These are phyloP conservation scores for Cryptococcus jaspeensis DNA, from an alignment of 1,284 basidiomycete genomes.

Conservation along the genomic window DNA sequence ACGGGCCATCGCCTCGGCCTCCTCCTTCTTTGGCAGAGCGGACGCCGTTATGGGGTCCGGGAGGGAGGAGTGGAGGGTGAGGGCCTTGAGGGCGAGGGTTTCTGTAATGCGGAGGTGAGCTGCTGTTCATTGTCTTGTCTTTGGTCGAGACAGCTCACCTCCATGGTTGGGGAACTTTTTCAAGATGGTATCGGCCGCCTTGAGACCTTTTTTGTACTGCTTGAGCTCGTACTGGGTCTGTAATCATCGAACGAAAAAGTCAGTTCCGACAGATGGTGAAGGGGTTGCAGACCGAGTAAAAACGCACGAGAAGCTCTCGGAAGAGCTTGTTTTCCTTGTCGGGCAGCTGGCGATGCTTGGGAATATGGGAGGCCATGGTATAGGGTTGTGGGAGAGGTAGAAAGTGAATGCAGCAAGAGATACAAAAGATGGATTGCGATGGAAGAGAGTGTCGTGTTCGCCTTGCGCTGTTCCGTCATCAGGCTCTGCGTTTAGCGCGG, in stretches of 20 bases:
- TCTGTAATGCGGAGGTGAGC: slow-evolving; percentile 56
- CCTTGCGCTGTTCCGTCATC: background rate
- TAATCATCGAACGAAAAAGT: background rate
- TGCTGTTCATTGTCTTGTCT: slow-evolving; percentile 7
- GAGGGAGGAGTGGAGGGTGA: slow-evolving; percentile 62
- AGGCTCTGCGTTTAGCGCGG: background rate
- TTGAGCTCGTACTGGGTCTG: slow-evolving; percentile 77
- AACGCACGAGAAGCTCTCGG: slow-evolving; percentile 73
- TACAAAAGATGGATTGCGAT: background rate
- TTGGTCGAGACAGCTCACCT: slow-evolving; percentile 57
- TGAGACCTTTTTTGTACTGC: slow-evolving; percentile 85
- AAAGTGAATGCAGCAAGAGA: background rate
- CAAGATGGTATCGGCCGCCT: slow-evolving; percentile 89
- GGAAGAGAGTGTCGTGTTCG: background rate
- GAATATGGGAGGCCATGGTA: slow-evolving; percentile 26
- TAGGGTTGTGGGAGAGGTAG: background rate
- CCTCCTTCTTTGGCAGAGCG: slow-evolving; percentile 67
- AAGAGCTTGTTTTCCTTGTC: slow-evolving; percentile 84
- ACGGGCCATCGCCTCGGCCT: slow-evolving; percentile 76
- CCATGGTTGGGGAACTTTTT: slow-evolving; percentile 96
- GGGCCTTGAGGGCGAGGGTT: slow-evolving; percentile 90
- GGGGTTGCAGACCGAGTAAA: background rate
- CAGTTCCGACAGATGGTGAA: background rate
- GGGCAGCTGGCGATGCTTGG: slow-evolving; percentile 58
- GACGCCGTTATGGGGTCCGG: slow-evolving; percentile 46